Conservation (phyloP, 2,329 filamentous ascomycete genomes). For the Botrytis paeoniae region DNA sequence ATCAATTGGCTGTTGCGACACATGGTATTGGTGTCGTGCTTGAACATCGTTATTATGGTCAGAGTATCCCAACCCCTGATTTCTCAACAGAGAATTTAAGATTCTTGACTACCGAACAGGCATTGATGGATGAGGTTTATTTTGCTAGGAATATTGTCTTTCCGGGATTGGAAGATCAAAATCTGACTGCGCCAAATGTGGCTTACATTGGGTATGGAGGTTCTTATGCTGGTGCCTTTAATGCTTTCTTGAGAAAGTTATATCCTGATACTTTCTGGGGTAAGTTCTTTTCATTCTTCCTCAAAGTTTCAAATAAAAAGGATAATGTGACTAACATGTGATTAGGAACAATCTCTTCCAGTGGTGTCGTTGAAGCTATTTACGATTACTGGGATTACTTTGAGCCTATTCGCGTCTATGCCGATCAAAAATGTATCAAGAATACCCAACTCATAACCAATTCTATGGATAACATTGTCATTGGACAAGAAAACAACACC, state of each 20-base stretch:
- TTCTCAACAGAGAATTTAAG: constrained; percentile 68
- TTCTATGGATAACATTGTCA: constrained; percentile 57
- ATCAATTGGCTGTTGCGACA: constrained; percentile 67
- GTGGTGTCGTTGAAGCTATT: constrained; percentile 74
- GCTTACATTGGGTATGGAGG: constrained; percentile 81
- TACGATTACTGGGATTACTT: constrained; percentile 71
- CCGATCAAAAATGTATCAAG: constrained; percentile 59
- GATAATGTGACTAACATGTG: constrained; percentile 1
- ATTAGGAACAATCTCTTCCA: constrained; percentile 66
- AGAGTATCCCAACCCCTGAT: constrained; percentile 65
- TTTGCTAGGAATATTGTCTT: constrained; percentile 74
- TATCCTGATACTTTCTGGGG: constrained; percentile 80
- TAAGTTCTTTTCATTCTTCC: neutral
- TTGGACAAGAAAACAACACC: constrained; percentile 45
- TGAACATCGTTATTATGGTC: constrained; percentile 85
- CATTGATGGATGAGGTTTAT: constrained; percentile 76
- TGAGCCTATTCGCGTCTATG: constrained; percentile 55
- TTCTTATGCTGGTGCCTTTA: constrained; percentile 78
- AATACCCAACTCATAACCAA: constrained; percentile 60
- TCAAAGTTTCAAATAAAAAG: neutral
- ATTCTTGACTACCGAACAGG: constrained; percentile 81
- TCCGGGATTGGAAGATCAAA: constrained; percentile 62
- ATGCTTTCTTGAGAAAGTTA: constrained; percentile 69
- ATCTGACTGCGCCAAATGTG: constrained; percentile 62
- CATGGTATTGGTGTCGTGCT: constrained; percentile 75